These are phyloP conservation scores for Fusarium tjaetaba DNA, from an alignment of 2,329 filamentous ascomycete species.

Conservation along the genomic window DNA sequence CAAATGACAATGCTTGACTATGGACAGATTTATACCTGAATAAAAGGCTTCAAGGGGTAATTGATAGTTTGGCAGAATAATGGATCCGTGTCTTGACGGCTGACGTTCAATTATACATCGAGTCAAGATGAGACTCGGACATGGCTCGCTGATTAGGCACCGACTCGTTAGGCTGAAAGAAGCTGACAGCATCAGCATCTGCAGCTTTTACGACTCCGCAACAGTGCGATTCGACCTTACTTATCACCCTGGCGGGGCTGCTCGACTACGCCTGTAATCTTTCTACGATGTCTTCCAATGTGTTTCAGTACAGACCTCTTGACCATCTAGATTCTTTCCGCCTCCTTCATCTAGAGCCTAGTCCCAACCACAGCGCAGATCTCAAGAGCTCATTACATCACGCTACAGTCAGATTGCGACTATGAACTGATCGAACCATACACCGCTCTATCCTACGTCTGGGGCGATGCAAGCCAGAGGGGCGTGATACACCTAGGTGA, in stretches of 20 bases:
- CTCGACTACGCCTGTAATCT: fast-evolving
- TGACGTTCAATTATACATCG: fast-evolving
- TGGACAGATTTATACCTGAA: not conserved
- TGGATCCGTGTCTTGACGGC: too few species aligned
- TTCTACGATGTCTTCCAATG: fast-evolving
- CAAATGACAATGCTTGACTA: too few species aligned
- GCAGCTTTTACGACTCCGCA: not conserved
- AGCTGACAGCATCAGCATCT: not conserved
- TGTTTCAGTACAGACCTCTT: not conserved
- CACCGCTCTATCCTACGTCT: not conserved
- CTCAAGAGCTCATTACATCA: not conserved
- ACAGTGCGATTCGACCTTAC: fast-evolving
- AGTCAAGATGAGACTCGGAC: not conserved
- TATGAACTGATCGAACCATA: not conserved
- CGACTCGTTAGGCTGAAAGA: not conserved
- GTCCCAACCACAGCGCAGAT: not conserved
- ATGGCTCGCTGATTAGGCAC: not conserved
- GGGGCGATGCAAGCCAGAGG: not conserved
- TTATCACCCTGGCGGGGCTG: too few species aligned
- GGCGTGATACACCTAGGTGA: not conserved
- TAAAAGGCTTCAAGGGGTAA: fast-evolving
- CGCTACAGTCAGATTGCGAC: not conserved
- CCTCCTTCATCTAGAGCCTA: not conserved
- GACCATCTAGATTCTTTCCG: not conserved
- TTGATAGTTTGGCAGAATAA: too few species aligned